Conservation (phyloP, 2,329 filamentous ascomycete genomes). For the Stachybotrys chartarum region DNA sequence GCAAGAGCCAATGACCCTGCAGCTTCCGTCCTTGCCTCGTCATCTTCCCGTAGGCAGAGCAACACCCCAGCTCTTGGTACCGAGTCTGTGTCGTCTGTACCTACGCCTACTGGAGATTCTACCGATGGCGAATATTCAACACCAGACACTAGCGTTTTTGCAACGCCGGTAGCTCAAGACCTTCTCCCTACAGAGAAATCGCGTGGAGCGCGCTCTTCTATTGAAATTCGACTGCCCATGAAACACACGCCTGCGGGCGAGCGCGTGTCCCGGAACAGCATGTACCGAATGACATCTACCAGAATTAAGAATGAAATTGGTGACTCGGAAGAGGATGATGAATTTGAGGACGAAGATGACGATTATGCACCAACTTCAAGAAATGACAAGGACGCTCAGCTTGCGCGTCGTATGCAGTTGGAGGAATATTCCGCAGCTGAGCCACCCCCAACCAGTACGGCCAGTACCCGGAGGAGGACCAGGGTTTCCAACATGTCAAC, state of each 20-base stretch:
- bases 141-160: conserved; percentile 27
- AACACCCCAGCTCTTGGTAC: conserved; percentile 11
- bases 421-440: conserved; percentile 19
- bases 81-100: conserved; percentile 23
- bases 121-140: conserved; percentile 27
- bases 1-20: conserved; percentile 7
- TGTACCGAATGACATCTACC: conserved; percentile 37
- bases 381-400: conserved; percentile 12
- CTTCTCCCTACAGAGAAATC: not conserved
- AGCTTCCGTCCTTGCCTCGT: conserved; percentile 3
- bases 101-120: conserved; percentile 19
- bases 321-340: conserved; percentile 31
- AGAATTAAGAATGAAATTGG: conserved; percentile 37
- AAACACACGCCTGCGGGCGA: conserved; percentile 16
- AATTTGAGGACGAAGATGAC: conserved; percentile 8
- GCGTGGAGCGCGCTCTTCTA: conserved; percentile 1
- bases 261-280: conserved; percentile 29
- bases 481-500: not conserved
- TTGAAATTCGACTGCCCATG: conserved; percentile 22
- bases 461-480: conserved; percentile 3
- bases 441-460: conserved; percentile 1
- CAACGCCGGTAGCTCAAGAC: conserved; percentile 22
- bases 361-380: conserved; percentile 6
- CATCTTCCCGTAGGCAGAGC: conserved; percentile 7
- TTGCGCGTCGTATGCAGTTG: conserved; percentile 26